phyloP scores from a whole-genome alignment of 2,329 filamentous ascomycete genomes.

The Colletotrichum sansevieriae region DNA sequence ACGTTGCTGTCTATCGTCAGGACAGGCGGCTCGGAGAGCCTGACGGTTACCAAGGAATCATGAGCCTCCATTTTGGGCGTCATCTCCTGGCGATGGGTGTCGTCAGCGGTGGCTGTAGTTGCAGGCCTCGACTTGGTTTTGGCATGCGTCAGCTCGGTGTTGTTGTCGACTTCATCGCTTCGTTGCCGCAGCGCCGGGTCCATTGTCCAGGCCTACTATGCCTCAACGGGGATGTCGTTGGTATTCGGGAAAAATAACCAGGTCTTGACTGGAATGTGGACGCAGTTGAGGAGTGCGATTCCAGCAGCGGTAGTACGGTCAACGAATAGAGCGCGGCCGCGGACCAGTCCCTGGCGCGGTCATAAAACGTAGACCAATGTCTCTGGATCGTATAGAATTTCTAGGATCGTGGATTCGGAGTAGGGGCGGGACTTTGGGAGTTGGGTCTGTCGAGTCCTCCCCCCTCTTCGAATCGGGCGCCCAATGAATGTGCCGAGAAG shows the following conservation, averaged over 20 bases:
- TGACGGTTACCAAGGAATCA: conserved; percentile 84
- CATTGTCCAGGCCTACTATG: conserved; percentile 35
- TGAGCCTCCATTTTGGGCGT: conserved; percentile 50
- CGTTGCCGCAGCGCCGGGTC: conserved; percentile 40
- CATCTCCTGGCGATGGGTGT: conserved; percentile 32
- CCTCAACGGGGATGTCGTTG: conserved; percentile 20
- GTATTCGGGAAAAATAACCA: conserved; percentile 15
- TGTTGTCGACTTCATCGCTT: conserved; percentile 34
- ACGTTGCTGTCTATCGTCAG: conserved; percentile 64
- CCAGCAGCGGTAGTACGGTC: conserved; percentile 30
- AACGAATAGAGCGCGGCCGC: conserved; percentile 27
- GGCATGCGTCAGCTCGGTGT: conserved; percentile 38
- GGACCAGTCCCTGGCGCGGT: conserved; percentile 14
- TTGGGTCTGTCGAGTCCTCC: conserved; percentile 16
- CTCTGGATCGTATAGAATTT: conserved; percentile 16
- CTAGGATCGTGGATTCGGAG: conserved; percentile 14
- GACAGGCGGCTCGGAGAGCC: conserved; percentile 74
- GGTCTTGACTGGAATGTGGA: conserved; percentile 38
- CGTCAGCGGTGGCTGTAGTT: conserved; percentile 16
- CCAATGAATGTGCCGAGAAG: conserved; percentile 32
- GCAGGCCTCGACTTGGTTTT: conserved; percentile 37
- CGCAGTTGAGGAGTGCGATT: neutral
- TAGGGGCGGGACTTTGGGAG: conserved; percentile 20
- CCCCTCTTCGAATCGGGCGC: neutral
- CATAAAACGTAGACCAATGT: conserved; percentile 37